A percentile compares a stretch with the other conserved stretches of the same genome.
Evolutionary conservation across 169 alveolate genomes (phyloP).

Genomic region (Plasmodium malariae): DNA sequence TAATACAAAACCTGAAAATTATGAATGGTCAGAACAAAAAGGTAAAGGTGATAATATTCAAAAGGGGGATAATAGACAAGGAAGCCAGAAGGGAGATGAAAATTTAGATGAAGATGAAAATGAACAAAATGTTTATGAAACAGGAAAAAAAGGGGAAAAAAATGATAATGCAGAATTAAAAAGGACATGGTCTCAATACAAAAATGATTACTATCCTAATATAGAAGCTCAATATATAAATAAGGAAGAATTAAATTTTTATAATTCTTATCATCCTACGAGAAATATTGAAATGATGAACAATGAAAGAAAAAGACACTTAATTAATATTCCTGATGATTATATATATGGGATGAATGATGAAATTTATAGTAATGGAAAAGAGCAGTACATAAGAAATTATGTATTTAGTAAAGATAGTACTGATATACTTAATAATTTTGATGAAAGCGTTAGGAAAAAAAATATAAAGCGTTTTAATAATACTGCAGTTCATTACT

Average conservation of each 20-base stretch:
- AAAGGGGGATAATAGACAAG: too few species aligned
- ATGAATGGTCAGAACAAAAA: slow-evolving; percentile 11
- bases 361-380: slow-evolving; percentile 63
- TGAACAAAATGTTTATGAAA: not conserved
- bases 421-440: slow-evolving; percentile 33
- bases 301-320: slow-evolving; percentile 39
- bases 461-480: slow-evolving; percentile 45
- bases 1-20: slow-evolving; percentile 74
- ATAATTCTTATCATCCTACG: slow-evolving; percentile 40
- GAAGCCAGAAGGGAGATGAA: not conserved
- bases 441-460: slow-evolving; percentile 49
- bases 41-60: too few species aligned
- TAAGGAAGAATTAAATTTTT: slow-evolving; percentile 31
- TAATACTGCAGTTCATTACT: slow-evolving; percentile 47
- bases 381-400: slow-evolving; percentile 67
- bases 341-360: slow-evolving; percentile 75
- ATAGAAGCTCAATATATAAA: slow-evolving; percentile 73
- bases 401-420: slow-evolving; percentile 43
- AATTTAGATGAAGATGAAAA: not conserved
- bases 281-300: slow-evolving; percentile 28
- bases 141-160: not conserved
- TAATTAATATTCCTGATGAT: slow-evolving; percentile 55
- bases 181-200: slow-evolving; percentile 73
- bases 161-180: slow-evolving; percentile 1
- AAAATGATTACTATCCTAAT: slow-evolving; percentile 63